Evolutionary conservation across 768 basidiomycete species (phyloP), one percentile per base, ranked within the genome.

Genomic region (Clitopilus passeckerianus): DNA sequence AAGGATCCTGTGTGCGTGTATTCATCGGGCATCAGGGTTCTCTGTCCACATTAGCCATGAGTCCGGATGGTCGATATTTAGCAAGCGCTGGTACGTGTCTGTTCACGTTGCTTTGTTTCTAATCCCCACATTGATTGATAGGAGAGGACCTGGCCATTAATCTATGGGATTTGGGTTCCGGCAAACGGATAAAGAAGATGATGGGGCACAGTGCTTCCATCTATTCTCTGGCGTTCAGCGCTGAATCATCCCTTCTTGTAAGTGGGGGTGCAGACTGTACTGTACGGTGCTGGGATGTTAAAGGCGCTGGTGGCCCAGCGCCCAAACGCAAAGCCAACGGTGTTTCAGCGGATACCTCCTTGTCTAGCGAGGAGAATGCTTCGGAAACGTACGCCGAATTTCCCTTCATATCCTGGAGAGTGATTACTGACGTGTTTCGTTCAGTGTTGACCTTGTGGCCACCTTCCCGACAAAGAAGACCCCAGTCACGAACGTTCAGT

Each of bases 221-320:
- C 60, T 90, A 96, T 68, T 91, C 92, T 2, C 81, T 99, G 22
- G 82, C 92, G 0, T 99, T 98, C 72, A 94, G 91, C 60, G 90
- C 88, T 23, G 97, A 98, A 71, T 95, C 94, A 0, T 87, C 87
- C 1, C 72, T 98, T 57, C 83, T 99, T 34, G 89, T 98, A 12
- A 95, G 93, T 60, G 95, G 95, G 6, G 83, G 90, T 23, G 86
- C 93, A 30, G 97, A 99, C 70, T 95, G 93, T 84, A 98, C 97
- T 0, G 95, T 98, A 16, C 82, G 96, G n/a, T 95, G 94, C 59
- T 99, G 97, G 97, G 97, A 99, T 70, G 88, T 97, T 34, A 95
- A 91, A 72, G 74, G 80, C 50, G 72, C 89, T 9, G 93, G 92
- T 10, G 91, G 91, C 0, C 68, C 73, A 10, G 80, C 79, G 23